Conservation (phyloP, 345 rosid species). For the Orychophragmus violaceus region DNA sequence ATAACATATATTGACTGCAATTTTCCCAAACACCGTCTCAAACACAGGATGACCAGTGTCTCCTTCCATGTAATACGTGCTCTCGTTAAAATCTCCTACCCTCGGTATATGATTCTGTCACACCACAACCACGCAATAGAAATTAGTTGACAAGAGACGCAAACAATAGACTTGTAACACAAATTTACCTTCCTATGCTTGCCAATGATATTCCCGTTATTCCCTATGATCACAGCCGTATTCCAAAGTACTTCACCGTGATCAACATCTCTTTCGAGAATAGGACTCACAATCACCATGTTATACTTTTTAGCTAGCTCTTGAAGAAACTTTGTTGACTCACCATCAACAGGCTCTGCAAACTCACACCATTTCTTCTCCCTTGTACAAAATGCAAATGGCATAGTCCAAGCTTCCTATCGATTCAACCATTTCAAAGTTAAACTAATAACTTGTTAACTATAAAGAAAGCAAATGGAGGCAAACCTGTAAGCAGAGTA, state of each 20-base stretch:
- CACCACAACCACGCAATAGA: conserved; percentile 2
- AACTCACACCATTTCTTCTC: conserved; percentile 98
- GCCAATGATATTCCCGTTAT: conserved; percentile 83
- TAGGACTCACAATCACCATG: conserved; percentile 87
- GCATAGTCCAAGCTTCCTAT: conserved; percentile 98
- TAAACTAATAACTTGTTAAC: not conserved
- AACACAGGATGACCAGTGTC: conserved; percentile 93
- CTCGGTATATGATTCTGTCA: conserved; percentile 94
- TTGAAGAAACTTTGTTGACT: conserved; percentile 80
- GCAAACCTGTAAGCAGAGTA: conserved; percentile 76
- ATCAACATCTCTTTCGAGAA: conserved; percentile 86
- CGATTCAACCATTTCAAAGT: not conserved
- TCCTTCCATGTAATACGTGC: conserved; percentile 99
- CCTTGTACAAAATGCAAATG: conserved; percentile 92
- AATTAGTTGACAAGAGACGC: not conserved
- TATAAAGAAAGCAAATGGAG: not conserved
- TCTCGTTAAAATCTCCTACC: conserved; percentile 96
- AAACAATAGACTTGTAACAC: not conserved
- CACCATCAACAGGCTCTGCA: conserved; percentile 87
- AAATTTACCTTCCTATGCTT: conserved; percentile 79
- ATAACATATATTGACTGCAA: conserved; percentile 83
- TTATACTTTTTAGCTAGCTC: conserved; percentile 61
- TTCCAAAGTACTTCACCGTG: conserved; percentile 96
- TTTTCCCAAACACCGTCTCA: conserved; percentile 84
- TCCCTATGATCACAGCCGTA: conserved; percentile 82